Conservation (phyloP, 768 basidiomycete species). For the Termitomyces sp. region DNA sequence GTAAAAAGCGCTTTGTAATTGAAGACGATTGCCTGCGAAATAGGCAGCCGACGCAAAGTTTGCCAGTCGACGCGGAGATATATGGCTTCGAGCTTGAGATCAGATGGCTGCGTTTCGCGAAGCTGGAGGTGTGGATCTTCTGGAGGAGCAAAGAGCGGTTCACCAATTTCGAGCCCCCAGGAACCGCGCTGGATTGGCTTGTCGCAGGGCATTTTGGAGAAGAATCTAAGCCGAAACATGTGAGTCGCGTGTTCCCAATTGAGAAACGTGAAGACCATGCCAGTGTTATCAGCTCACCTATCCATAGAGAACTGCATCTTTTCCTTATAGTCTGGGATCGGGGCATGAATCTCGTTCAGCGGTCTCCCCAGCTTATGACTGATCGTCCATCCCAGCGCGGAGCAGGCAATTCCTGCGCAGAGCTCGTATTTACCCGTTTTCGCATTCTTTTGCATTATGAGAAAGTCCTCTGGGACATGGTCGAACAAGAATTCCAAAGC, state of each 20-base stretch:
- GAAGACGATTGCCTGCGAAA: conserved; percentile 46
- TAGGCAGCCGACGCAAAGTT: conserved; percentile 45
- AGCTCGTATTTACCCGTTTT: conserved; percentile 41
- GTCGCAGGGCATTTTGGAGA: not conserved
- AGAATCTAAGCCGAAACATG: not conserved
- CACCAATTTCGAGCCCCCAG: conserved; percentile 25
- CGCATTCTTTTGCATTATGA: conserved; percentile 38
- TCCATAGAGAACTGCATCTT: conserved; percentile 50
- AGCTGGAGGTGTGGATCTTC: conserved; percentile 32
- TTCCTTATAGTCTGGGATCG: conserved; percentile 47
- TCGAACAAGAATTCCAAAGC: conserved; percentile 39
- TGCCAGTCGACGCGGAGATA: conserved; percentile 56
- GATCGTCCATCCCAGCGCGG: conserved; percentile 49
- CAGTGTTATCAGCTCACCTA: conserved; percentile 28
- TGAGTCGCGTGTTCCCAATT: conserved; percentile 20
- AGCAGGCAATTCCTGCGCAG: conserved; percentile 41
- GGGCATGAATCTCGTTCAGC: conserved; percentile 40
- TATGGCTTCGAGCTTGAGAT: conserved; percentile 38
- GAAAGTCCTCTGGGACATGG: conserved; percentile 52
- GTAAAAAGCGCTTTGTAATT: conserved; percentile 57
- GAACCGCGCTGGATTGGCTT: not conserved
- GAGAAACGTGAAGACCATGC: not conserved
- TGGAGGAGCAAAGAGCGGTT: conserved; percentile 44
- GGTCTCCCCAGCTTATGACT: conserved; percentile 43
- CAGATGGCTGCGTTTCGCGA: conserved; percentile 30